Conservation (phyloP, 768 basidiomycete genomes). For the Russula olivacea region DNA sequence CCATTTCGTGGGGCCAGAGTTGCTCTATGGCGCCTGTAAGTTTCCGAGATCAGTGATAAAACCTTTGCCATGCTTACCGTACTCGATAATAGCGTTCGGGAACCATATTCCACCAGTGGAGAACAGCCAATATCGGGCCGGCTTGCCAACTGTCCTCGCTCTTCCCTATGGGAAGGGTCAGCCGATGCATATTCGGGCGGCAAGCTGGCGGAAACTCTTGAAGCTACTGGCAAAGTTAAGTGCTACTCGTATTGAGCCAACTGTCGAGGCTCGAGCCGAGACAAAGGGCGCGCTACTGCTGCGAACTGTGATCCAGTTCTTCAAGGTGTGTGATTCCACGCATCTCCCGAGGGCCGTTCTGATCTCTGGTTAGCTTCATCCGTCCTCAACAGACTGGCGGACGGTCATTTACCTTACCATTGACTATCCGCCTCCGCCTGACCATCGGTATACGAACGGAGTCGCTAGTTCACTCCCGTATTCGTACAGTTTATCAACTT, state of each 20-base stretch:
- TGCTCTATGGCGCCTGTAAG: conserved; percentile 41
- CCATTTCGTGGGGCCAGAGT: conserved; percentile 49
- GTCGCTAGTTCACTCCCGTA: conserved; percentile 67
- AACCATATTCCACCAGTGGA: conserved; percentile 56
- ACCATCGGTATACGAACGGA: conserved; percentile 43
- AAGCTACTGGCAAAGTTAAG: conserved; percentile 71
- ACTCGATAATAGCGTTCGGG: conserved; percentile 49
- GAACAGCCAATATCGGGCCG: conserved; percentile 41
- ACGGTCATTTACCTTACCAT: conserved; percentile 73
- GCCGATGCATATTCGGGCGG: conserved; percentile 66
- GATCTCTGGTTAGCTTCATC: conserved; percentile 46
- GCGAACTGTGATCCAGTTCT: conserved; percentile 72
- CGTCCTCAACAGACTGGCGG: conserved; percentile 57
- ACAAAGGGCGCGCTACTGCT: conserved; percentile 53
- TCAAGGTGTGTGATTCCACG: conserved; percentile 45
- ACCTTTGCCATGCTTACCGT: not conserved
- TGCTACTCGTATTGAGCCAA: conserved; percentile 63
- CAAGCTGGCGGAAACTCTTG: conserved; percentile 67
- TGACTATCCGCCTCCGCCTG: conserved; percentile 56
- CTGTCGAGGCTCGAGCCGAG: conserved; percentile 56
- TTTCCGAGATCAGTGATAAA: not conserved
- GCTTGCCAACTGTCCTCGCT: conserved; percentile 68
- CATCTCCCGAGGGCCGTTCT: conserved; percentile 4
- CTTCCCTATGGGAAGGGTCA: conserved; percentile 64
- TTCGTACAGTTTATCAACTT: conserved; percentile 56